These are phyloP conservation scores for Pyrenochaeta sp. DNA, from an alignment of 2,329 filamentous ascomycete species.

Conservation along the genomic window DNA sequence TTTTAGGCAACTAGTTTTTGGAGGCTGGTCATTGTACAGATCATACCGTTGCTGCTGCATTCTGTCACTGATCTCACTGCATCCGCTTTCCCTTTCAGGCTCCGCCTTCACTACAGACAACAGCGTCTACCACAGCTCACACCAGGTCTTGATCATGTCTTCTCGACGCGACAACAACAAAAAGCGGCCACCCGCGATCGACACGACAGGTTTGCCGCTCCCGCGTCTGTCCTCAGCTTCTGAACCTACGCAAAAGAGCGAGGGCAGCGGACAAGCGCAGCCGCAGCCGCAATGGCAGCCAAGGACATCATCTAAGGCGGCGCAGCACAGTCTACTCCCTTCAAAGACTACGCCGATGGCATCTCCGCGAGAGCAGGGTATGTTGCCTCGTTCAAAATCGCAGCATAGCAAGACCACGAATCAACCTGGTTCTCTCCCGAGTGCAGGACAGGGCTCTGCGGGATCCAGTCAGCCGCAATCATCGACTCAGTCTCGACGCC, in stretches of 20 bases:
- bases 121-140: too few relatives aligned
- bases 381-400: slow-evolving; percentile 20
- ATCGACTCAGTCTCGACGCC: slow-evolving; percentile 32
- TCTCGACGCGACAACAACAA: slow-evolving; percentile 18
- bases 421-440: slow-evolving; percentile 30
- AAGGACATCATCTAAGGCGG: slow-evolving; percentile 9
- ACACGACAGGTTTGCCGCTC: slow-evolving; percentile 20
- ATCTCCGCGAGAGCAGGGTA: slow-evolving; percentile 16
- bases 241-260: slow-evolving; percentile 13
- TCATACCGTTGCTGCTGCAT: too few relatives aligned
- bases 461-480: slow-evolving; percentile 23
- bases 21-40: neutral
- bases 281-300: slow-evolving; percentile 13
- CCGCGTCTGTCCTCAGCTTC: slow-evolving; percentile 17
- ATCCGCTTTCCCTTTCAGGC: too few relatives aligned
- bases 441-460: slow-evolving; percentile 22
- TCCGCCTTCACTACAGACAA: too few relatives aligned
- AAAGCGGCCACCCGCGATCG: slow-evolving; percentile 37
- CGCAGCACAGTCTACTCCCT: slow-evolving; percentile 12
- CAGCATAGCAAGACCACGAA: slow-evolving; percentile 16
- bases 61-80: too few relatives aligned
- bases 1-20: neutral
- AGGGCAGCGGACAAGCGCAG: too few relatives aligned
- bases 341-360: slow-evolving; percentile 15
- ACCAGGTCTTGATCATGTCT: slow-evolving; percentile 21